These are phyloP conservation scores for Boletus coccyginus DNA, from an alignment of 768 basidiomycete genomes.

Conservation along the genomic window DNA sequence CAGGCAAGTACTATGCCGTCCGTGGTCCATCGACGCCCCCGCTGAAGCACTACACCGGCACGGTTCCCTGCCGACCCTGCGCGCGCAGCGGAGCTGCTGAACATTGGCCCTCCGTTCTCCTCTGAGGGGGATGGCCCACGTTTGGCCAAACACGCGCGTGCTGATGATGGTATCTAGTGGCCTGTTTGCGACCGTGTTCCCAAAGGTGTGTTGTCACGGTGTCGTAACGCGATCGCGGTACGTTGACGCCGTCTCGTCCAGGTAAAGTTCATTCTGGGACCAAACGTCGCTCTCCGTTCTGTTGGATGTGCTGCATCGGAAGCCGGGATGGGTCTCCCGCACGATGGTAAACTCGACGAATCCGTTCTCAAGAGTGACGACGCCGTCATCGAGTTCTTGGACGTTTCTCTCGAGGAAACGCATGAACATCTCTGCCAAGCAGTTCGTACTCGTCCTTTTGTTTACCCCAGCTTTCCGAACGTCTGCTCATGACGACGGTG, in stretches of 20 bases:
- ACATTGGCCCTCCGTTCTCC: slow-evolving; percentile 12
- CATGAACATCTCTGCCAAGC: slow-evolving; percentile 14
- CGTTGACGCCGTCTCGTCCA: not conserved
- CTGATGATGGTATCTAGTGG: slow-evolving; percentile 11
- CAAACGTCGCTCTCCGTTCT: not conserved
- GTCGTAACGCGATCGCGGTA: not conserved
- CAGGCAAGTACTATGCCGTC: slow-evolving; percentile 1
- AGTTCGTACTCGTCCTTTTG: slow-evolving; percentile 4
- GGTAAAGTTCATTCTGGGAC: slow-evolving; percentile 14
- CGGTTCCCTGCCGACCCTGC: slow-evolving; percentile 9
- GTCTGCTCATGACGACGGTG: not conserved
- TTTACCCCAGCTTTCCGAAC: no score
- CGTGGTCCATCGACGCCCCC: no score
- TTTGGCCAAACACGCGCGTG: slow-evolving; percentile 12
- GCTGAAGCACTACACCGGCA: not conserved
- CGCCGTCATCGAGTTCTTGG: slow-evolving; percentile 20
- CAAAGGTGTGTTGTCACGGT: slow-evolving; percentile 6
- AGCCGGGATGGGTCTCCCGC: not conserved
- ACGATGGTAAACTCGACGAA: slow-evolving; percentile 4
- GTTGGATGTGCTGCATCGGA: slow-evolving; percentile 15
- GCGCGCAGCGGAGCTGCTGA: slow-evolving; percentile 19
- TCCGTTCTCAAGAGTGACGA: slow-evolving; percentile 2
- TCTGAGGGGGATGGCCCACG: slow-evolving; percentile 12
- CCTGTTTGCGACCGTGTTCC: slow-evolving; percentile 5
- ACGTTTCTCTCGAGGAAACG: slow-evolving; percentile 5